phyloP scores from a whole-genome alignment of 2,329 filamentous ascomycete genomes.

The Thyridium curvatum region DNA sequence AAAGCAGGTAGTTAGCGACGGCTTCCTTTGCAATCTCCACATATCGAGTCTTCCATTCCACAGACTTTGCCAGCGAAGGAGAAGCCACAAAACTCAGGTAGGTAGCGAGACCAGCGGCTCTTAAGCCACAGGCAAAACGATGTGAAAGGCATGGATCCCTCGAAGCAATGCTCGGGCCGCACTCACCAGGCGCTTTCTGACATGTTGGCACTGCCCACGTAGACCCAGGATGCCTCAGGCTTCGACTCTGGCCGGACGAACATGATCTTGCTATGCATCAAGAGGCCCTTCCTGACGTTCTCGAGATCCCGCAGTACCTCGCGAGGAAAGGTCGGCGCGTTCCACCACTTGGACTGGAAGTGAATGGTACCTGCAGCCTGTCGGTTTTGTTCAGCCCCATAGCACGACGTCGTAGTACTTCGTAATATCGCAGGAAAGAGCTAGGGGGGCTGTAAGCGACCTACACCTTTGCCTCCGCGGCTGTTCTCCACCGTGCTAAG shows the following conservation, averaged over 20 bases:
- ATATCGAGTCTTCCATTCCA: no score
- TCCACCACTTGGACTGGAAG: conserved; percentile 67
- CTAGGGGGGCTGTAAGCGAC: conserved; percentile 17
- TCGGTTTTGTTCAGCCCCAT: no score
- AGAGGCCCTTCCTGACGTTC: conserved; percentile 61
- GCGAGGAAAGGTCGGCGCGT: conserved; percentile 62
- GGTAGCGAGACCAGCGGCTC: no score
- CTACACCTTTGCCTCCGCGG: conserved; percentile 53
- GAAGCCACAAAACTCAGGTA: no score
- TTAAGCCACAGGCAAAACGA: conserved; percentile 3
- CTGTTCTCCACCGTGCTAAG: conserved; percentile 60
- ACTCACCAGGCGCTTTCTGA: conserved; percentile 88
- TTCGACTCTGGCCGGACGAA: conserved; percentile 29
- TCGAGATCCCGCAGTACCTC: conserved; percentile 68
- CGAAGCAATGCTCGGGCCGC: neutral
- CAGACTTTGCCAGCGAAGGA: neutral
- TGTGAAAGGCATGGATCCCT: neutral
- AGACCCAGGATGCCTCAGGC: conserved; percentile 58
- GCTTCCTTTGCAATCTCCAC: neutral
- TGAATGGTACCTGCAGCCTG: conserved; percentile 78
- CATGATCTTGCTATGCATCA: conserved; percentile 84
- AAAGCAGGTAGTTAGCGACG: no score
- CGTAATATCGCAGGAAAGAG: neutral
- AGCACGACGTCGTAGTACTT: no score
- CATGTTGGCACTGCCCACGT: conserved; percentile 85